Evolutionary conservation across 441 rosid genomes (phyloP), one percentile per base, ranked within the genome.

Genomic region (Euphorbia neoarborescens): DNA sequence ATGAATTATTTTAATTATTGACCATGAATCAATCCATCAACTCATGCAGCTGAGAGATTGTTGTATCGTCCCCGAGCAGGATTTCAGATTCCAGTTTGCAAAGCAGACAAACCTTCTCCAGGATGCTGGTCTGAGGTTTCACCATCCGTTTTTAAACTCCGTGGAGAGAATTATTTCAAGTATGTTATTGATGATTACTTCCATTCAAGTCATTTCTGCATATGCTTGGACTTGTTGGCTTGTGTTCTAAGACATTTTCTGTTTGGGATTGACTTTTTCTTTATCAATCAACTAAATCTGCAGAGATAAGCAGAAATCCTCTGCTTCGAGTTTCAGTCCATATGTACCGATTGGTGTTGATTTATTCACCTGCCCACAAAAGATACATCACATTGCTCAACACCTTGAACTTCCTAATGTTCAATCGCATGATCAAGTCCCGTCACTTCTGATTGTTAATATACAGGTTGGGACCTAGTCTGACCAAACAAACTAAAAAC

Each of bases 311-410:
- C 88, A 84, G 78, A 91, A 90, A 82, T 44, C 20, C 63, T 81
- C 90, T 57, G 96, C 96, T 72, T 78, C 91, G 67, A 69, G 73
- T 37, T 81, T 59, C 81, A 84, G 90, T 76, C 89, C 96, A 25
- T 91, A 86, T 71, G 51, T 75, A 58, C 89, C 96, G 25, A 86
- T 88, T 48, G 96, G 96, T 19, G 80, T 87, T 19, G 96, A 91
- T 77, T 73, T 89, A 37, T 86, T 84, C 66, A 75, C 76, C 8
- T 88, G 89, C 83, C 81, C 88, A 17, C 76, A 73, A 64, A 91
- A 91, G 83, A 84, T 87, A 30, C 75, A 73, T 72, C 96, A 89
- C 80, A 91, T 89, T 81, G 92, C 97, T 75, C 96, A 84, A 62
- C 89, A 89, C 69, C 84, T 91, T 34, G 96, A 89, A 70, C 91